Evolutionary conservation across 495 filamentous ascomycete genomes (phyloP), one percentile per base, ranked within the genome.

Genomic region (Xylaria sp.): DNA sequence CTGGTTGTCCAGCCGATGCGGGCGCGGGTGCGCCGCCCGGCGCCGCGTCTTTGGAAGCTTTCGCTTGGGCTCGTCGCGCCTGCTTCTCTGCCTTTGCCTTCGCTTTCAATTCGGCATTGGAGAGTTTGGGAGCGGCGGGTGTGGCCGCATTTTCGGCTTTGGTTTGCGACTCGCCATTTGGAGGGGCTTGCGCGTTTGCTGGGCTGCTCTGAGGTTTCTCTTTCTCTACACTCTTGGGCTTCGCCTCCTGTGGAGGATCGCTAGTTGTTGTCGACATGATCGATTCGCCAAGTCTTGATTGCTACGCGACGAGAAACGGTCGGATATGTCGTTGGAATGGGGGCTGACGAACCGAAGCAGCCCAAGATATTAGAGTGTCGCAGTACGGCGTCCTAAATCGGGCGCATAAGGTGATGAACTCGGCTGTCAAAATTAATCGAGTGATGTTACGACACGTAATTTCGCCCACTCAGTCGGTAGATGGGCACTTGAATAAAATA

Each of bases 81-180:
- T 88, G 87, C 78, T 94, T 95, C 73, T 96, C 92, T 14, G 89
- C 92, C 77, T 95, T 93, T 62, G 89, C 88, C 79, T 88, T 86
- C 63, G 91, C 92, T 76, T 95, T 96, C 75, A 93, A 74, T 76
- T 94, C 91, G 8, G 89, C 90, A 14, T 85, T 84, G 1, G 89
- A 89, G 64, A 89, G 84, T 68, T 93, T 80, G 62, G 79, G 63
- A 29, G 77, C 70, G 58, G 74, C 74, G 11, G 77, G 57, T 12
- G 71, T 29, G 29, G 70, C 74, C 5, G 37, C 59, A n/a, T 46
- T 62, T 46, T 76, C 71, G 46, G 12, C 61, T 55, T 72, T 77
- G 37, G 72, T 19, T 68, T 75, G 73, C 66, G 80, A 77, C 24
- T 75, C 55, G 43, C 71, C 73, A 33, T 74, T 74, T 33, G 73